These are phyloP conservation scores for Leishmania lainsoni DNA, from an alignment of 208 protist species.

Conservation along the genomic window DNA sequence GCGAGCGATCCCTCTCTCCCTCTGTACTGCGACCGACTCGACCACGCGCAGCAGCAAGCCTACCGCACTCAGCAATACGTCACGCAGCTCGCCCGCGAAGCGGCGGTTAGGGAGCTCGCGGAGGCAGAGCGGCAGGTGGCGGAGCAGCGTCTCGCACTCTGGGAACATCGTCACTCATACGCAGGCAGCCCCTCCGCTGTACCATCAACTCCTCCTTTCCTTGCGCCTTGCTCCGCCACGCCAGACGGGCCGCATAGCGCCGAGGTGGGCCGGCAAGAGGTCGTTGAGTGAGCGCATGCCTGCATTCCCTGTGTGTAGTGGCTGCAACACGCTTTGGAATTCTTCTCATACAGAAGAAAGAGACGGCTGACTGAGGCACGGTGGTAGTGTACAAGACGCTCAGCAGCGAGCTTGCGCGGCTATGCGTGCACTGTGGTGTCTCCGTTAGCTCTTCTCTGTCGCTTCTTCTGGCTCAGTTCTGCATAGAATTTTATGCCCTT, in stretches of 20 bases:
- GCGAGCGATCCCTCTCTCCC: background rate
- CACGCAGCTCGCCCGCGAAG: constrained; percentile 45
- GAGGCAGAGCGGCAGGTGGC: constrained; percentile 36
- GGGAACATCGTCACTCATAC: constrained; percentile 1
- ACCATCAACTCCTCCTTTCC: background rate
- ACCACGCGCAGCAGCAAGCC: constrained; percentile 30
- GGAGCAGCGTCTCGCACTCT: constrained; percentile 38
- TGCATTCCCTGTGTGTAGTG: background rate
- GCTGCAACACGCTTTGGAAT: background rate
- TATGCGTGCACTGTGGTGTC: background rate
- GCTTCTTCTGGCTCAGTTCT: background rate
- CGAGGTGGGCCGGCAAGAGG: background rate
- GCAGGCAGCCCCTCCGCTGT: background rate
- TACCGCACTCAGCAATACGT: constrained; percentile 25
- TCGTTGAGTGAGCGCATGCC: background rate
- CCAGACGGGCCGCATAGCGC: background rate
- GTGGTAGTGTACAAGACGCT: background rate
- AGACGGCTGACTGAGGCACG: background rate
- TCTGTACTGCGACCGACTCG: constrained; percentile 20
- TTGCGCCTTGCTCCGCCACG: background rate
- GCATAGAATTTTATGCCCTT: background rate
- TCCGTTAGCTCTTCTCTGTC: background rate
- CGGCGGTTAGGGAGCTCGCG: constrained; percentile 53
- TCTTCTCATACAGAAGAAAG: background rate
- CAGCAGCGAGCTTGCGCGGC: background rate